Base-by-base conservation (phyloP, 75 land plant genomes). In the Isoetes taiwanensis region DNA sequence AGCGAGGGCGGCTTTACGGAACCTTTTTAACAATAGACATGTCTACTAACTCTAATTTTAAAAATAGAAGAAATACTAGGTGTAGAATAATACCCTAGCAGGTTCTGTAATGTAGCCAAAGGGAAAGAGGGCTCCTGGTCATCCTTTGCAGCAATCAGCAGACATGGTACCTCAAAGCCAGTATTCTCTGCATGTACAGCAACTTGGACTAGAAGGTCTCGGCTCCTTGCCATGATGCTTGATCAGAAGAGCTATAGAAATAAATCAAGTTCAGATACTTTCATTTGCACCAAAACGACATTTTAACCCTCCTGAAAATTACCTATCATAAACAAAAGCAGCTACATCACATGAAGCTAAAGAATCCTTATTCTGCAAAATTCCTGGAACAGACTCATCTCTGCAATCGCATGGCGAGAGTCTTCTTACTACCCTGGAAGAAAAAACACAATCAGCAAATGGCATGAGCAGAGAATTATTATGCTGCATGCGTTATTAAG, bases 311-410 rank as follows among this genome's bases (percentile, higher is more conserved):
- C n/a, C n/a, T n/a, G n/a, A n/a, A n/a, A n/a, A n/a, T 30, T 64
- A 93, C 98, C 98, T 88, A 58, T 94, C 96, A 77, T 88, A 77
- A 9, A 94, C 82, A 74, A 94, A 94, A 23, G 87, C 57, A 28
- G 90, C 96, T 10, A 84, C 61, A 54, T 94, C 96, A 72, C 99
- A 94, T 23, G 81, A 54, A 16, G 90, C 90, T 69, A 94, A 80
- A 27, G 81, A 78, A n/a, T 84, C 96, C 70, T 70, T 88, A 40
- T 56, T 68, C 30, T 69, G 73, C 50, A 84, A 61, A 34, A 94
- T 32, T 0, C 42, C 39, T 26, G 57, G 42, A 14, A 94, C 78
- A 30, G 41, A 61, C 53, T 78, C 82, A 71, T 76, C 83, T 30
- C 79, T 76, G 46, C 65, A 88, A 90, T 43, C 76, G 70, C 80